Percentiles rank a stretch among this genome's conserved stretches.
Conservation (phyloP, 129 eudicot genomes). For the Saussurea involucrata region DNA sequence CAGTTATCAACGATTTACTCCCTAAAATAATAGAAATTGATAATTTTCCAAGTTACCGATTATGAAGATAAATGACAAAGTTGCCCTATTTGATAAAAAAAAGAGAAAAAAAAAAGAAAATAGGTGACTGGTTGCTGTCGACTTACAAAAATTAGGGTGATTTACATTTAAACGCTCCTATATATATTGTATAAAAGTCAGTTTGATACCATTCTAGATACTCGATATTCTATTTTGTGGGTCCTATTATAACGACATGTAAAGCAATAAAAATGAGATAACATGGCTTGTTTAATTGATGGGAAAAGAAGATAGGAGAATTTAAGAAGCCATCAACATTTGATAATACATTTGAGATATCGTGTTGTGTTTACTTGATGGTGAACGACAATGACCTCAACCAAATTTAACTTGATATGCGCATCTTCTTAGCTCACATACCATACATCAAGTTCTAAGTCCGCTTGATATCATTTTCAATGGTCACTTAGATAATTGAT, state of each 20-base stretch:
- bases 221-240: constrained; percentile 13
- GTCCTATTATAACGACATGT: background rate
- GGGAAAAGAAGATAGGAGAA: background rate
- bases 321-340: background rate
- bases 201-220: background rate
- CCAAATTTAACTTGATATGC: background rate
- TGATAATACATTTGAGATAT: too few relatives aligned
- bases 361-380: background rate
- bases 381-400: background rate
- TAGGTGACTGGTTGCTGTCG: too few relatives aligned
- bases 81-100: too few relatives aligned
- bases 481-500: background rate
- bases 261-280: background rate
- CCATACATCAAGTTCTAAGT: background rate
- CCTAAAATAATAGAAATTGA: too few relatives aligned
- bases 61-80: too few relatives aligned
- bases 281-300: background rate
- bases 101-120: too few relatives aligned
- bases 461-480: background rate
- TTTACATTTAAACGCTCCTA: too few relatives aligned
- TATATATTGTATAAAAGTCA: background rate
- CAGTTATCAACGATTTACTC: too few relatives aligned
- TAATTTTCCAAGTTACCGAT: too few relatives aligned
- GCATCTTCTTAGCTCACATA: background rate
- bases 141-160: too few relatives aligned